Conservation (phyloP, 805 yeast genomes). For the Candida methanosorbosa region DNA sequence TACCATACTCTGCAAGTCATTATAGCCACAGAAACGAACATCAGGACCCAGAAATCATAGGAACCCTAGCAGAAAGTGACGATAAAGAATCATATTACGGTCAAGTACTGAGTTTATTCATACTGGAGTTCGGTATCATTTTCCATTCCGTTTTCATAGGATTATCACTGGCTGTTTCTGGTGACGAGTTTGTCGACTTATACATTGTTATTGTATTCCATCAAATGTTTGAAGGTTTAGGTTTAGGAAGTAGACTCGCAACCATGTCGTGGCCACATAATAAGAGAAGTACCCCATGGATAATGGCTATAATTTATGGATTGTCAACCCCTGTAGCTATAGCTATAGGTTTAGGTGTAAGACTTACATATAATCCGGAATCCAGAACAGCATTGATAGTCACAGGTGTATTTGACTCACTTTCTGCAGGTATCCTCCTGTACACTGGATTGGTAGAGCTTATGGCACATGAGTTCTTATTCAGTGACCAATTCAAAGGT, state of each 20-base stretch:
- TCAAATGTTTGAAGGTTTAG: constrained; percentile 82
- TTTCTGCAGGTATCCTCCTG: constrained; percentile 70
- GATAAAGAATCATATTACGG: constrained; percentile 42
- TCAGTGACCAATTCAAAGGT: constrained; percentile 57
- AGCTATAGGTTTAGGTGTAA: constrained; percentile 72
- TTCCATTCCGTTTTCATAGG: constrained; percentile 84
- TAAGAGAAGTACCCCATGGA: constrained; percentile 49
- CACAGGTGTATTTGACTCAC: constrained; percentile 66
- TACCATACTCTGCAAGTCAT: constrained; percentile 27
- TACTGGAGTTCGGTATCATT: constrained; percentile 70
- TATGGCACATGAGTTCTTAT: constrained; percentile 69
- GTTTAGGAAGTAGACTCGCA: constrained; percentile 73
- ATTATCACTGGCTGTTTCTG: constrained; percentile 67
- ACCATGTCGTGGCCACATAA: constrained; percentile 36
- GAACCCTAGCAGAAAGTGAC: constrained; percentile 26
- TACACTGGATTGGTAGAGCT: constrained; percentile 74
- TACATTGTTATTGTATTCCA: constrained; percentile 67
- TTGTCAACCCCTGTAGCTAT: constrained; percentile 67
- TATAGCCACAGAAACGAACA: constrained; percentile 32
- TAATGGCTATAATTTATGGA: constrained; percentile 39
- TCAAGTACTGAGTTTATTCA: constrained; percentile 45
- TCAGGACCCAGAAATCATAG: constrained; percentile 35
- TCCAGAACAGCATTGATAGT: constrained; percentile 52
- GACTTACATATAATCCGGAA: constrained; percentile 50
- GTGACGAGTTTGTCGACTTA: constrained; percentile 63